These are phyloP conservation scores for Sphaerulina populicola DNA, from an alignment of 2,329 filamentous ascomycete species.

Conservation along the genomic window DNA sequence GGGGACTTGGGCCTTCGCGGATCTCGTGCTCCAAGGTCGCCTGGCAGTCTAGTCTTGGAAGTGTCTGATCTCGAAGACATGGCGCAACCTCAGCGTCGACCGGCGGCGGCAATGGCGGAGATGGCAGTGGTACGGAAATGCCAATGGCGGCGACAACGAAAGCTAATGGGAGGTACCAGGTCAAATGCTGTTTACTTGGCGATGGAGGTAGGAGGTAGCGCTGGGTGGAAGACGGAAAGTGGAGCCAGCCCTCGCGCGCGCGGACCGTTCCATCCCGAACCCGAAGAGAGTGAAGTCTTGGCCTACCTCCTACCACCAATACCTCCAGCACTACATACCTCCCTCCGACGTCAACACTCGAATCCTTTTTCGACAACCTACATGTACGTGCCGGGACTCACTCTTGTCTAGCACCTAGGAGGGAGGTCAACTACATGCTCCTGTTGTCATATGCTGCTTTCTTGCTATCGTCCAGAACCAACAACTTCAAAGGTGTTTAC, in stretches of 20 bases:
- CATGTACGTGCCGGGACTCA: no score
- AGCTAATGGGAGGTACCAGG: not conserved
- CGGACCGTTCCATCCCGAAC: no score
- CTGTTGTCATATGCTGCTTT: not conserved
- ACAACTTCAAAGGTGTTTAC: not conserved
- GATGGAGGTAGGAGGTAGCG: no score
- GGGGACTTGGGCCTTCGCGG: constrained; percentile 31
- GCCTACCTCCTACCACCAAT: no score
- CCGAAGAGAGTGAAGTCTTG: no score
- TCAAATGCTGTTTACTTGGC: not conserved
- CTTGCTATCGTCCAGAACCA: not conserved
- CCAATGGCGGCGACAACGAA: constrained; percentile 4
- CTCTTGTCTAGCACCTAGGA: no score
- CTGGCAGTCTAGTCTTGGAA: constrained; percentile 29
- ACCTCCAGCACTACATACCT: no score
- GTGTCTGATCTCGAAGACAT: constrained; percentile 28
- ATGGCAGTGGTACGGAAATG: constrained; percentile 19
- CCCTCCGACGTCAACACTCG: no score
- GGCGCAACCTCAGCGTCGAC: constrained; percentile 13
- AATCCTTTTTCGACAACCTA: no score
- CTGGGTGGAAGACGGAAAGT: no score
- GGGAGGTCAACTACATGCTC: not conserved
- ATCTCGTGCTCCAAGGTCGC: constrained; percentile 32
- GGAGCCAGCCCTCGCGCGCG: no score
- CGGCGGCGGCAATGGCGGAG: constrained; percentile 25